Evolutionary conservation across 495 filamentous ascomycete genomes (phyloP).

Genomic region (Penicillium salamii): DNA sequence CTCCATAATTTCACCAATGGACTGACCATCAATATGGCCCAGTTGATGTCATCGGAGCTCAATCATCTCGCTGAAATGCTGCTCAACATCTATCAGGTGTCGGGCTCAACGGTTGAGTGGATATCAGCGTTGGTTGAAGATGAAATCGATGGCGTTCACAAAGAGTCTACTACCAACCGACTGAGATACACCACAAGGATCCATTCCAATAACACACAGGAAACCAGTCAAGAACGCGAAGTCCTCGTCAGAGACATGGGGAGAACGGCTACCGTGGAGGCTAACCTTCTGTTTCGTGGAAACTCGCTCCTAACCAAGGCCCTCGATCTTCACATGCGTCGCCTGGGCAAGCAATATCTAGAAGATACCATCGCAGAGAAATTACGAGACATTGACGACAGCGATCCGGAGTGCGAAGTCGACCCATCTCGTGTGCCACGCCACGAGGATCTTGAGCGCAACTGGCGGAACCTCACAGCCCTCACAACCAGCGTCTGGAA

Average conservation of each 20-base stretch:
- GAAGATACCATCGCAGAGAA: slow-evolving; percentile 85
- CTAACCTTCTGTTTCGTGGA: slow-evolving; percentile 91
- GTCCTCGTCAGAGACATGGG: slow-evolving; percentile 58
- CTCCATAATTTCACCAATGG: slow-evolving; percentile 81
- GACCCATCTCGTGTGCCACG: slow-evolving; percentile 72
- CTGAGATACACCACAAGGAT: slow-evolving; percentile 73
- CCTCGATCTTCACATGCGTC: slow-evolving; percentile 91
- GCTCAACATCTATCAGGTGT: slow-evolving; percentile 93
- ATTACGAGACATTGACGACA: slow-evolving; percentile 79
- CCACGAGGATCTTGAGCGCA: slow-evolving; percentile 71
- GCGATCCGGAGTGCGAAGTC: slow-evolving; percentile 90
- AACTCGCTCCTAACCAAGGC: slow-evolving; percentile 94
- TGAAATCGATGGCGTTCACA: slow-evolving; percentile 90
- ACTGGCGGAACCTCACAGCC: slow-evolving; percentile 76
- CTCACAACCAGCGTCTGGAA: slow-evolving; percentile 84
- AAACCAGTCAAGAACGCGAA: slow-evolving; percentile 59
- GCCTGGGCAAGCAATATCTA: slow-evolving; percentile 89
- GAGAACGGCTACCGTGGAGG: slow-evolving; percentile 64
- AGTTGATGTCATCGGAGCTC: slow-evolving; percentile 72
- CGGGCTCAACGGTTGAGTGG: slow-evolving; percentile 86
- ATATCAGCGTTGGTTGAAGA: slow-evolving; percentile 90
- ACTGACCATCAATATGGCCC: slow-evolving; percentile 80
- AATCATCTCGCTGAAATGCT: slow-evolving; percentile 80
- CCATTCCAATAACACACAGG: slow-evolving; percentile 74
- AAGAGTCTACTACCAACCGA: slow-evolving; percentile 64